Evolutionary conservation across 345 rosid species (phyloP).

Genomic region (Fremontodendron californicum): DNA sequence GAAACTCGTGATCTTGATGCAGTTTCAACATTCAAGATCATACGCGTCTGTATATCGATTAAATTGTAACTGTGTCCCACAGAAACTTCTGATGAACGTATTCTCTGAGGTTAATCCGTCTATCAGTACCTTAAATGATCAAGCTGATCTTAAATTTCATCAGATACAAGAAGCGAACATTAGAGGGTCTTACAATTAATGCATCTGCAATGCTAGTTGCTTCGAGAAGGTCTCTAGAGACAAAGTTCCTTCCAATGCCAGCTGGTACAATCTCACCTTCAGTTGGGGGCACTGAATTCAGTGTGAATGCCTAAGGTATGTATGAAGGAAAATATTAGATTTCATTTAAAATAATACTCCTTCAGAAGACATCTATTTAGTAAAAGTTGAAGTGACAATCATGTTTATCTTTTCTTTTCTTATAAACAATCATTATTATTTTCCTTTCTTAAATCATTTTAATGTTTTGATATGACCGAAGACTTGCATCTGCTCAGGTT

Average conservation of each 20-base stretch:
- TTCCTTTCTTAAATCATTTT: not conserved
- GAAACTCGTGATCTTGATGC: slow-evolving; percentile 52
- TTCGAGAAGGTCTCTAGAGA: slow-evolving; percentile 57
- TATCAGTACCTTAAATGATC: slow-evolving; percentile 1
- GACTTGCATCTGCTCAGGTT: not conserved
- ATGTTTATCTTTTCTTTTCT: not conserved
- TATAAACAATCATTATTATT: not conserved
- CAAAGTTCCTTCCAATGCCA: slow-evolving; percentile 51
- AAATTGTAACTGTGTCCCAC: slow-evolving; percentile 63
- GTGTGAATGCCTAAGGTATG: slow-evolving; percentile 43
- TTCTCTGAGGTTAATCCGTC: slow-evolving; percentile 28
- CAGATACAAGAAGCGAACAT: not conserved
- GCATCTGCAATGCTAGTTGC: slow-evolving; percentile 48
- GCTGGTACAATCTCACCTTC: slow-evolving; percentile 43
- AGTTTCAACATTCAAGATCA: slow-evolving; percentile 48
- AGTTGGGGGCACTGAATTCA: slow-evolving; percentile 53
- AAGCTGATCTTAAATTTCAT: not conserved
- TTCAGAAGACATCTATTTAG: not conserved
- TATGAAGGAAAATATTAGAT: not conserved
- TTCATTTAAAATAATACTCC: not conserved
- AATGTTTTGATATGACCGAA: not conserved
- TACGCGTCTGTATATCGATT: slow-evolving; percentile 29
- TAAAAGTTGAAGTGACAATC: not conserved
- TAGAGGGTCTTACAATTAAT: slow-evolving; percentile 25
- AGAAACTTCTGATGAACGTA: slow-evolving; percentile 40